Conservation (phyloP, 495 filamentous ascomycete species). For the Annulohypoxylon maeteangense region DNA sequence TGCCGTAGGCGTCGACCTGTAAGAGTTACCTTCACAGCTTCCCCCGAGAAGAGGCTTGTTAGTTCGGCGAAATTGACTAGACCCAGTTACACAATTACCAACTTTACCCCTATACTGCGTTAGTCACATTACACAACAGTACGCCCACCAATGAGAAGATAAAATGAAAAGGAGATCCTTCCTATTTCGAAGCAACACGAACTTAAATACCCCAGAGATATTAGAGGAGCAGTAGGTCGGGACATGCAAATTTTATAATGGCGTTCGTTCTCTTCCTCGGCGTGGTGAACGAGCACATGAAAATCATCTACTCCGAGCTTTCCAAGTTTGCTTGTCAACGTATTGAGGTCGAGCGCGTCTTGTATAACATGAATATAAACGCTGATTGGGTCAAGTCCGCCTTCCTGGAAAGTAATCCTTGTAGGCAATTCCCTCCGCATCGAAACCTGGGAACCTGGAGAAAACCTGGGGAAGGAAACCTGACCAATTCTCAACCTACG, state of each 20-base stretch:
- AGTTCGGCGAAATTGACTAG: constrained; percentile 3
- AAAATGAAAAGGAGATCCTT: constrained; percentile 5
- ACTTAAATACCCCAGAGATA: not conserved
- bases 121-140: constrained; percentile 5
- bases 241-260: not conserved
- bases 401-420: not conserved
- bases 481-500: too few species aligned
- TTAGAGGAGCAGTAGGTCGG: not conserved
- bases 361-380: not conserved
- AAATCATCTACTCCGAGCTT: not conserved
- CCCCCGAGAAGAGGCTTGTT: not conserved
- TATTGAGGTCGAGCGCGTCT: not conserved
- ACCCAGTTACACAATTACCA: constrained; percentile 1
- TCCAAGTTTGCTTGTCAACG: not conserved
- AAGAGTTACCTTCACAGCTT: not conserved
- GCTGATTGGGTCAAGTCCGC: not conserved
- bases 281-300: constrained; percentile 10
- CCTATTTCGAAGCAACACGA: constrained; percentile 1
- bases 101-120: not conserved
- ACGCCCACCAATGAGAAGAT: constrained; percentile 5
- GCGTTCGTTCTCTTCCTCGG: constrained; percentile 14
- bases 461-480: constrained; percentile 4
- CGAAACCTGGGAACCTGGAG: not conserved
- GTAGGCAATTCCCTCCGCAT: not conserved
- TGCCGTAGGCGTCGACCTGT: not conserved